Evolutionary conservation across 495 filamentous ascomycete genomes (phyloP), one percentile per base, ranked within the genome.

Genomic region (Talaromyces trachyspermus): DNA sequence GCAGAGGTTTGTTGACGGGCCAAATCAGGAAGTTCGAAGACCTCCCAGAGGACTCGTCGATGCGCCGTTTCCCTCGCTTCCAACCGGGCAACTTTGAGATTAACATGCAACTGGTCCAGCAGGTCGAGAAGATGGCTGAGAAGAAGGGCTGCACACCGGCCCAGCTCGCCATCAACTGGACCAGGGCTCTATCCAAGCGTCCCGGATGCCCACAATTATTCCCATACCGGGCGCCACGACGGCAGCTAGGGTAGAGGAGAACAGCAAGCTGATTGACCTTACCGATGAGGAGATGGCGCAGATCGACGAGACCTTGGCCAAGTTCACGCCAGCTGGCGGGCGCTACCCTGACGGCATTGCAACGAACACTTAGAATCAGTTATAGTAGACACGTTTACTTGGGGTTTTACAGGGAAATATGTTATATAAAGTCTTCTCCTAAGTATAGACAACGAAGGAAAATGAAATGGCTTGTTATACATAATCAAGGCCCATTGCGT

Each of bases 161-260:
- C 0, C 85, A 91, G 68, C 60, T 91, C 22, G 85, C 84, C 11
- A 66, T 91, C 36, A 71, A 64, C 15, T 94, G 86, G 85, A 66
- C 78, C 1, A 61, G 59, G 38, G 60, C 63, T 1, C 61, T 78
- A 43, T 65, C 71, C 19, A 62, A 64, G 26, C 62, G 69, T 37
- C 58, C 75, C 27, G 76, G 5, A 69, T 76, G 50, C 73, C 77
- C 4, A 61, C 65, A 5, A 79, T 88, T 54, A 78, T 89, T 36
- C 86, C 86, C 2, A 88, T 92, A 46, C 84, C 83, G 1, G 85
- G 86, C 4, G 75, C 84, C 12, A 80, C 75, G 27, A 69, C 63
- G 5, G 64, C 46, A 4, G 60, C 45, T 5, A 62, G 73, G 4
- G 65, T 79, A 5, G 36, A 51, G 15, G 78, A 81, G 64, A 83